Percentiles rank a stretch among this genome's conserved stretches.
Evolutionary conservation across 2,329 filamentous ascomycete species (phyloP).

Genomic region (Zymoseptoria ardabiliae): DNA sequence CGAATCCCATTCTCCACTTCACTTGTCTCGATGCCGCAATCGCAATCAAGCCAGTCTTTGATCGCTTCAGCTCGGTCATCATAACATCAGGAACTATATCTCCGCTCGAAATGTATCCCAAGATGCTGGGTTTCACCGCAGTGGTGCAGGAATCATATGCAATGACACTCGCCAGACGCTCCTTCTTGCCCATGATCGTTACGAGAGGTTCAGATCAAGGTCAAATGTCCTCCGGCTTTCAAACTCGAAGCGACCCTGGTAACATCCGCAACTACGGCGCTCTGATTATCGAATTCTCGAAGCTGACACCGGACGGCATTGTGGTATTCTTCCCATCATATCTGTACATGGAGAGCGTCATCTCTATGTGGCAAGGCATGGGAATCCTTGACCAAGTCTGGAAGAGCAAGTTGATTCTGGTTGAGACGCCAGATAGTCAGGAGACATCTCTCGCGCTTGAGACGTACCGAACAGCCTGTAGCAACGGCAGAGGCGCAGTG

Average conservation of each 20-base stretch:
- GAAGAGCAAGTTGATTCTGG: slow-evolving; percentile 97
- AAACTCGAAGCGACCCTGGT: slow-evolving; percentile 88
- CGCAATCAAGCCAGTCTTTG: slow-evolving; percentile 94
- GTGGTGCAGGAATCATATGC: slow-evolving; percentile 95
- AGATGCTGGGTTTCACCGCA: slow-evolving; percentile 89
- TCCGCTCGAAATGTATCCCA: slow-evolving; percentile 96
- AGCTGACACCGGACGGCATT: slow-evolving; percentile 90
- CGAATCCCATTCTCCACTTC: slow-evolving; percentile 95
- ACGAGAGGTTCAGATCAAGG: slow-evolving; percentile 92
- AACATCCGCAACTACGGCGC: slow-evolving; percentile 97
- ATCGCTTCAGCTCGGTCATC: slow-evolving; percentile 94
- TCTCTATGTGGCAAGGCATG: slow-evolving; percentile 99
- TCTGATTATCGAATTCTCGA: slow-evolving; percentile 87
- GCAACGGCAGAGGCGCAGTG: slow-evolving; percentile 89
- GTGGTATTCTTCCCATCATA: slow-evolving; percentile 99
- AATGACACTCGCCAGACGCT: slow-evolving; percentile 88
- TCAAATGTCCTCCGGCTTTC: slow-evolving; percentile 85
- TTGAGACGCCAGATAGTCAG: slow-evolving; percentile 95
- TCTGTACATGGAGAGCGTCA: slow-evolving; percentile 98
- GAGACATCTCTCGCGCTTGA: slow-evolving; percentile 93
- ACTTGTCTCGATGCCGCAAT: slow-evolving; percentile 96
- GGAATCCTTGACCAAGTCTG: slow-evolving; percentile 94
- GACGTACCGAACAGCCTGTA: slow-evolving; percentile 94
- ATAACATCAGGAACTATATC: slow-evolving; percentile 98
- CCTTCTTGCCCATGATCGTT: slow-evolving; percentile 97